Percentiles rank a stretch among this genome's conserved stretches.
Evolutionary conservation across 228 moss, liverwort and hornwort species (phyloP).

Genomic region (Sphagnum fallax): DNA sequence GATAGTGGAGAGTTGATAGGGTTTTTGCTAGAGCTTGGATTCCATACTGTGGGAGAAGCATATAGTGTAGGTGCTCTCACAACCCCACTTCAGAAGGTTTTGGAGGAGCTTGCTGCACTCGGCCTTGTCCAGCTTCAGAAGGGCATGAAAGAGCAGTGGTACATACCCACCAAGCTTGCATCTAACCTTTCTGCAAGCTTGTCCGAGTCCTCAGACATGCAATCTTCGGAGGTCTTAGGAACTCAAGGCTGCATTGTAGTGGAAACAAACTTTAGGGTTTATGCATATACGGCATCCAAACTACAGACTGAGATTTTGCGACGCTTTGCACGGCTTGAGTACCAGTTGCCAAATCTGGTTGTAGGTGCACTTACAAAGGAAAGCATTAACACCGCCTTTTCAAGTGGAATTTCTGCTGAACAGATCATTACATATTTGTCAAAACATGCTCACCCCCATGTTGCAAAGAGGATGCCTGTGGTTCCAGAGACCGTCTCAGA

Average conservation of each 20-base stretch:
- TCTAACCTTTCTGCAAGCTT: conserved; percentile 85
- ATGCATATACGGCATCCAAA: conserved; percentile 85
- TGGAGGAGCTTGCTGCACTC: conserved; percentile 67
- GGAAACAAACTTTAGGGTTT: conserved; percentile 92
- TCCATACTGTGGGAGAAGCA: conserved; percentile 81
- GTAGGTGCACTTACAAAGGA: conserved; percentile 84
- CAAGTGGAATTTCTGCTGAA: conserved; percentile 49
- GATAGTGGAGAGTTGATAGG: conserved; percentile 85
- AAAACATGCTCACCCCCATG: conserved; percentile 88
- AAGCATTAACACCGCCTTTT: conserved; percentile 62
- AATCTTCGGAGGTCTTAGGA: conserved; percentile 50
- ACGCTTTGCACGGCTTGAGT: conserved; percentile 76
- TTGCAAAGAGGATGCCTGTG: conserved; percentile 62
- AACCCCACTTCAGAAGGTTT: conserved; percentile 52
- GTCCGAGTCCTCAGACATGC: conserved; percentile 60
- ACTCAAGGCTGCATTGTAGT: conserved; percentile 78
- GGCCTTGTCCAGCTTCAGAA: conserved; percentile 77
- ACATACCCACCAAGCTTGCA: conserved; percentile 80
- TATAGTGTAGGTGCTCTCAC: conserved; percentile 68
- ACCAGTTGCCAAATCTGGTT: conserved; percentile 84
- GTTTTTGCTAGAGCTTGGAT: conserved; percentile 84
- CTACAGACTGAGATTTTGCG: conserved; percentile 80
- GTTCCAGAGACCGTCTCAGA: conserved; percentile 90
- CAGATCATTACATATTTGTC: conserved; percentile 72
- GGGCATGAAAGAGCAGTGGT: conserved; percentile 87